Percentiles rank a stretch among this genome's conserved stretches.
Conservation (phyloP, 345 rosid species). For the Boechera stricta region DNA sequence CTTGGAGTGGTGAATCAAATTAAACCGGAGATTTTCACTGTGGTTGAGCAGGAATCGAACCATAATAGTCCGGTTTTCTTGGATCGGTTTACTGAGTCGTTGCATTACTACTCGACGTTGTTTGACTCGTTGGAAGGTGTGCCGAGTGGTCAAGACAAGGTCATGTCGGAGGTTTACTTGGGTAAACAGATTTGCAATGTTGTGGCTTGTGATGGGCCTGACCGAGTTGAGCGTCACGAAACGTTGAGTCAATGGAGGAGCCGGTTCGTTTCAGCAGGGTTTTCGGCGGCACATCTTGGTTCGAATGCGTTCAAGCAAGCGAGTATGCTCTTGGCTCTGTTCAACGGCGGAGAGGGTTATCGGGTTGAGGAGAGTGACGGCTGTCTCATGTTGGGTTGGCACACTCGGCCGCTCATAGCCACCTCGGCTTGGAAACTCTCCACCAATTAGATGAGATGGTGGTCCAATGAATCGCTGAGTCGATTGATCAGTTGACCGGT, state of each 20-base stretch:
- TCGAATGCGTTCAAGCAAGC: slow-evolving; percentile 90
- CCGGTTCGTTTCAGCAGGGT: slow-evolving; percentile 66
- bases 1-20: slow-evolving; percentile 59
- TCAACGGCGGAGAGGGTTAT: slow-evolving; percentile 78
- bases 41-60: slow-evolving; percentile 83
- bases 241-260: slow-evolving; percentile 65
- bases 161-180: slow-evolving; percentile 76
- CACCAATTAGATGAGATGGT: slow-evolving; percentile 19
- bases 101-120: slow-evolving; percentile 79
- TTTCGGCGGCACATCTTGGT: slow-evolving; percentile 67
- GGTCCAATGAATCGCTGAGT: slow-evolving; percentile 11
- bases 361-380: slow-evolving; percentile 82
- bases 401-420: slow-evolving; percentile 73
- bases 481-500: slow-evolving; percentile 13
- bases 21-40: slow-evolving; percentile 74
- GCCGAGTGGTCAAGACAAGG: slow-evolving; percentile 54
- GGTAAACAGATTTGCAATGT: slow-evolving; percentile 88
- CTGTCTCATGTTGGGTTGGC: slow-evolving; percentile 83
- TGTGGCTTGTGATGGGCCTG: slow-evolving; percentile 76
- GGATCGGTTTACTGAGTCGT: slow-evolving; percentile 80
- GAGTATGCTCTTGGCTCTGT: slow-evolving; percentile 71
- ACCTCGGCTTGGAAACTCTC: slow-evolving; percentile 82
- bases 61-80: slow-evolving; percentile 72
- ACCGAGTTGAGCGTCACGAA: slow-evolving; percentile 83
- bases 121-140: slow-evolving; percentile 80